phyloP scores from a whole-genome alignment of 352 stramenopile species.

The Pythium volutum region DNA sequence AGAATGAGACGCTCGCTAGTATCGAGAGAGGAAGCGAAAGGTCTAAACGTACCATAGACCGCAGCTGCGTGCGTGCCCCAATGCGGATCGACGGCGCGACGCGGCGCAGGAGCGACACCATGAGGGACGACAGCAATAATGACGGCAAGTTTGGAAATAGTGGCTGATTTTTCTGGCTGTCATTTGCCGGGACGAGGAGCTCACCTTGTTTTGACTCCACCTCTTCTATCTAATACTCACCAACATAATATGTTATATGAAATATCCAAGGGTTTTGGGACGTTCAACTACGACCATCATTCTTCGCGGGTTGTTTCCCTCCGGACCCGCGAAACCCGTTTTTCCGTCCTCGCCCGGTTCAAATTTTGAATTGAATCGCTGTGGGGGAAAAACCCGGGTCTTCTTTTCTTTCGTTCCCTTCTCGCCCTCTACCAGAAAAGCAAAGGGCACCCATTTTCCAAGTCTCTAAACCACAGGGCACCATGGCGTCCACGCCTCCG shows the following conservation, averaged over 20 bases:
- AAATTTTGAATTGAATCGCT: slow-evolving; percentile 24
- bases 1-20: background rate
- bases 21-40: background rate
- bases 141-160: slow-evolving; percentile 1
- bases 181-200: background rate
- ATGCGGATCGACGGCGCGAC: background rate
- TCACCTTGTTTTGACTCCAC: slow-evolving; percentile 22
- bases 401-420: too few relatives aligned
- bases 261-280: background rate
- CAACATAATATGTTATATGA: slow-evolving; percentile 12
- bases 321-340: background rate
- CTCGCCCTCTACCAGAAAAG: slow-evolving; percentile 4
- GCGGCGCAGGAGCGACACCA: background rate
- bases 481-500: slow-evolving; percentile 8
- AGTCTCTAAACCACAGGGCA: background rate
- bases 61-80: slow-evolving; percentile 8
- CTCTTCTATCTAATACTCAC: background rate
- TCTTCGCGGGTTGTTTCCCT: background rate
- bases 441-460: slow-evolving; percentile 3
- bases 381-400: slow-evolving; percentile 2
- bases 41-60: slow-evolving; percentile 18
- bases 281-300: background rate
- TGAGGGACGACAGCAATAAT: background rate
- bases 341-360: slow-evolving; percentile 7
- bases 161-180: slow-evolving; percentile 14